Evolutionary conservation across 495 filamentous ascomycete species (phyloP).

Genomic region (Aspergillus affinis): DNA sequence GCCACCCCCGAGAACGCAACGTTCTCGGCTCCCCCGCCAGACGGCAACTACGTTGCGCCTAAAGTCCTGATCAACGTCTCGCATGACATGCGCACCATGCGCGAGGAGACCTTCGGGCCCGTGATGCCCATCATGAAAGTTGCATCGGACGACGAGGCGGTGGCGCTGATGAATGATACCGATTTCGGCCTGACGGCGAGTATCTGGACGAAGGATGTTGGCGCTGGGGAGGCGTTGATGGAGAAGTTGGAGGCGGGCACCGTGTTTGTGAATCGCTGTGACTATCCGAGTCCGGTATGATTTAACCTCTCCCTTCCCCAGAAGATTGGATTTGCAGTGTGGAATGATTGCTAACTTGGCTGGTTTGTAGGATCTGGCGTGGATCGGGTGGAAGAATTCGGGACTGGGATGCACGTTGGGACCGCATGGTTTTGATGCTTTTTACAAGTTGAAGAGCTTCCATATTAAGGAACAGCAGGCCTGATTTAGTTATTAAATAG

Average conservation of each 20-base stretch:
- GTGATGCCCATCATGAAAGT: conserved; percentile 95
- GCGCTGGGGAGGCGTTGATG: conserved; percentile 70
- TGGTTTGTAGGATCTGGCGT: conserved; percentile 77
- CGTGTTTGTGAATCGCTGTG: conserved; percentile 93
- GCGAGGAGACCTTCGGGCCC: conserved; percentile 93
- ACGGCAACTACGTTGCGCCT: conserved; percentile 84
- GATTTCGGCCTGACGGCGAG: conserved; percentile 95
- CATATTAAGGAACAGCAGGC: conserved; percentile 70
- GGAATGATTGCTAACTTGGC: conserved; percentile 18
- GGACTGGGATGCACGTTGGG: conserved; percentile 89
- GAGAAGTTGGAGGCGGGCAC: conserved; percentile 90
- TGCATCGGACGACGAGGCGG: conserved; percentile 74
- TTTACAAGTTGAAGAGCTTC: conserved; percentile 93
- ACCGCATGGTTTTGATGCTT: conserved; percentile 89
- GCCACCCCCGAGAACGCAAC: conserved; percentile 78
- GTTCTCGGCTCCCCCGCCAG: conserved; percentile 64
- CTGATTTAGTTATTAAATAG: background rate
- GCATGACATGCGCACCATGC: conserved; percentile 89
- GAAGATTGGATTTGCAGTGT: background rate
- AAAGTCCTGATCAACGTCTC: conserved; percentile 79
- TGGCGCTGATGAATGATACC: conserved; percentile 90
- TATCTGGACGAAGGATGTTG: conserved; percentile 93
- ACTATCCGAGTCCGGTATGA: conserved; percentile 88
- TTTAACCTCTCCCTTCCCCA: conserved; percentile 19
- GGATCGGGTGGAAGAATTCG: conserved; percentile 97